phyloP scores from a whole-genome alignment of 257 asterid species.

The Henckelia pumila region DNA sequence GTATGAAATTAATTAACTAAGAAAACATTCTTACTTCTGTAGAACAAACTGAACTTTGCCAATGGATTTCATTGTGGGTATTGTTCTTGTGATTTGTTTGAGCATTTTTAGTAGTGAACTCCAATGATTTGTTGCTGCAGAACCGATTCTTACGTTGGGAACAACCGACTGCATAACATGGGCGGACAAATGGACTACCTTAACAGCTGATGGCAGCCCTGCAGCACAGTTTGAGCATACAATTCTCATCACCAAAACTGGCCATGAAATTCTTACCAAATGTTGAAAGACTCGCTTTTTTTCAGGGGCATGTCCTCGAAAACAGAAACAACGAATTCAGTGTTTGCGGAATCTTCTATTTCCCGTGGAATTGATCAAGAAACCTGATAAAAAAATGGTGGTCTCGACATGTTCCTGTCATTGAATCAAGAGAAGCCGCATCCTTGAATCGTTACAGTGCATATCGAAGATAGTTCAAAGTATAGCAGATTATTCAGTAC shows the following conservation, averaged over 20 bases:
- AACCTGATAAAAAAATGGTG: too few species aligned
- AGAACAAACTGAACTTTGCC: background rate
- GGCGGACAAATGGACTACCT: conserved; percentile 98
- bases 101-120: background rate
- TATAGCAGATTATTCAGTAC: background rate
- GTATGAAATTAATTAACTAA: too few species aligned
- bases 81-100: too few species aligned
- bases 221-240: conserved; percentile 98
- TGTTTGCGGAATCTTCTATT: background rate
- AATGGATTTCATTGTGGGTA: background rate
- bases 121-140: conserved; percentile 44
- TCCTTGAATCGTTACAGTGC: background rate
- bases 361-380: background rate
- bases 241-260: conserved; percentile 81
- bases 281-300: conserved; percentile 14
- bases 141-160: conserved; percentile 91
- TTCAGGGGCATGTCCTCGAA: background rate
- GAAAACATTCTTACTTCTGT: background rate
- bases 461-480: background rate
- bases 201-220: conserved; percentile 94
- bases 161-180: conserved; percentile 77
- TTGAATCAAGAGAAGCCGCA: too few species aligned
- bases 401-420: too few species aligned
- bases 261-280: conserved; percentile 87
- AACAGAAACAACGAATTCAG: too few species aligned